Percentiles rank a stretch among this genome's conserved stretches.
These are phyloP conservation scores for Calonectria crousiana DNA, from an alignment of 2,329 filamentous ascomycete genomes.

Conservation along the genomic window DNA sequence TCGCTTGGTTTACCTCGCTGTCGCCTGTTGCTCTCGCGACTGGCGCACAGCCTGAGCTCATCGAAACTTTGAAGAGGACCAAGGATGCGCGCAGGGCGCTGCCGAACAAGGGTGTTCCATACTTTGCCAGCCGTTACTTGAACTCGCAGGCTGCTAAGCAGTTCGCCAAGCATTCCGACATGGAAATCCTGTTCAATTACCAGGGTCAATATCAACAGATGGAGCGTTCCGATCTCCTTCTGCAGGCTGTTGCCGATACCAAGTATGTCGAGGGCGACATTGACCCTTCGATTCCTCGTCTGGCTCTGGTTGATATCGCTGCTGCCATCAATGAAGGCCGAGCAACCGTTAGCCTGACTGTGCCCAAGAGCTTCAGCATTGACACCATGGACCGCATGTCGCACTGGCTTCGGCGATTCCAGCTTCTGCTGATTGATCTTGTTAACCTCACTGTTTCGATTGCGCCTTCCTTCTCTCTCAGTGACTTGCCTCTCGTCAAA, in stretches of 20 bases:
- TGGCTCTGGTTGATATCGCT: background rate
- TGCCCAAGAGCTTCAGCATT: constrained; percentile 1
- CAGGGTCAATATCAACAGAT: constrained; percentile 5
- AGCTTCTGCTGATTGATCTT: background rate
- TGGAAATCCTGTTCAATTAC: constrained; percentile 1
- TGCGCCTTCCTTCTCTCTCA: background rate
- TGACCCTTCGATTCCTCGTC: background rate
- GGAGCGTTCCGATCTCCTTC: background rate
- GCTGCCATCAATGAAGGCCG: background rate
- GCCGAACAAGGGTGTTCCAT: constrained; percentile 28
- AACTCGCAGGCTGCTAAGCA: background rate
- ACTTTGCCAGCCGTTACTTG: constrained; percentile 35
- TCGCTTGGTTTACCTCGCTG: constrained; percentile 56
- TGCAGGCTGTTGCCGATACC: background rate
- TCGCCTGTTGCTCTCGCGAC: constrained; percentile 43
- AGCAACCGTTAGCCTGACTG: background rate
- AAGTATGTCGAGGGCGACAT: background rate
- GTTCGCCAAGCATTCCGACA: background rate
- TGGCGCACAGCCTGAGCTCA: background rate
- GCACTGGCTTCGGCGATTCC: background rate
- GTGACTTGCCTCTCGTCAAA: background rate
- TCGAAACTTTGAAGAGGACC: constrained; percentile 34
- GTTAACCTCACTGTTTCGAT: background rate
- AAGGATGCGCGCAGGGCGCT: constrained; percentile 35
- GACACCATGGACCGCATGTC: background rate